Base-by-base conservation (phyloP, 2,329 filamentous ascomycete genomes). In the Cercospora zeae-maydis region DNA sequence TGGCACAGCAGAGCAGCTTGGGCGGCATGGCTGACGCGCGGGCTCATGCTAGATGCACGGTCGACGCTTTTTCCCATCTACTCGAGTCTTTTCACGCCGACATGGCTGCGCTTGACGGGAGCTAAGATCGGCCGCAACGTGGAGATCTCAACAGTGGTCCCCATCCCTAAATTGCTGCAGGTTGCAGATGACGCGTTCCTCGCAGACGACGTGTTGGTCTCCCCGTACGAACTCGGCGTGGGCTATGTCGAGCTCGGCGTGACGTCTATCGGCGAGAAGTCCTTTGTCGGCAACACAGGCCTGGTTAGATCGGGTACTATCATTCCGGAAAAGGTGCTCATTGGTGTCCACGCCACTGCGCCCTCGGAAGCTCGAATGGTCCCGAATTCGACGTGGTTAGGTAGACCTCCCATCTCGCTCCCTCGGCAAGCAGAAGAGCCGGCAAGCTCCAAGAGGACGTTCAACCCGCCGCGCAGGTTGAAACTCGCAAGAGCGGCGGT, bases 1-100 rank as follows among this genome's bases (percentile, higher is more conserved):
- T 60, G 58, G 58, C 58, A 60, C 31, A 60, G 58, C 37, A 42
- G 58, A 36, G 34, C 58, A 36, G 58, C 58, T n/a, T 60, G 58
- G 58, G 58, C 58, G 2, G 58, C 58, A n/a, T 60, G 58, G 58
- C 36, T 60, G n/a, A 60, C 58, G 8, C 58, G 49, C 30, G 27
- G n/a, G 11, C 14, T 60, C n/a, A 60, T 60, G 58, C 51, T 60
- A 10, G 58, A 60, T 19, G 58, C 58, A 54, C 58, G 58, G 9
- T 39, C 58, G 16, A 60, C 51, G 16, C 51, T 60, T 8, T 60
- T 60, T 24, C 47, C 58, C 13, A 52, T 60, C n/a, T 60, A 60
- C 30, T 49, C 58, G 16, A 54, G 47, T 34, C 58, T 60, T n/a
- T 19, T 54, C 21, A 60, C 58, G 3, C 58, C 58, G 37, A 21